These are phyloP conservation scores for Calonectria ilicicola DNA, from an alignment of 2,329 filamentous ascomycete species.

Conservation along the genomic window DNA sequence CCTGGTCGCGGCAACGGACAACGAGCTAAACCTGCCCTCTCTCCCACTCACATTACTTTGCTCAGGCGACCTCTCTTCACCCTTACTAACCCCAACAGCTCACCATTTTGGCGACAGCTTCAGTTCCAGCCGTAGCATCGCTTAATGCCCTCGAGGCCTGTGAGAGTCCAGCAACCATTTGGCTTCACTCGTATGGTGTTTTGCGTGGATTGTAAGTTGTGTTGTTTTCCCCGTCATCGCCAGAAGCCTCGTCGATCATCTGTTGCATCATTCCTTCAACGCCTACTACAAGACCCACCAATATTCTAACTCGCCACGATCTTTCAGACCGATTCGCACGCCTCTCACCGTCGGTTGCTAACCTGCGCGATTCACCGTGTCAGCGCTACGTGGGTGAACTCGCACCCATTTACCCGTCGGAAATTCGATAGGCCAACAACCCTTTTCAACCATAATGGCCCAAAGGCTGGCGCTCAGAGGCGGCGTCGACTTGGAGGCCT, in stretches of 20 bases:
- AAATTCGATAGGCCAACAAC: constrained; percentile 3
- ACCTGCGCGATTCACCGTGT: constrained; percentile 25
- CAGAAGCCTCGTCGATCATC: not conserved
- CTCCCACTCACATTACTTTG: constrained; percentile 29
- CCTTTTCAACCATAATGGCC: constrained; percentile 51
- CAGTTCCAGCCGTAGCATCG: constrained; percentile 39
- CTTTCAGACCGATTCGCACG: constrained; percentile 30
- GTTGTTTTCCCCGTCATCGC: not conserved
- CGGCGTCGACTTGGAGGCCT: constrained; percentile 69
- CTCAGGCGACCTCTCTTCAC: constrained; percentile 25
- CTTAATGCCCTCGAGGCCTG: constrained; percentile 39
- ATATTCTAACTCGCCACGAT: constrained; percentile 18
- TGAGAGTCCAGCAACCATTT: constrained; percentile 25
- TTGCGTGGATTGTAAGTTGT: constrained; percentile 43
- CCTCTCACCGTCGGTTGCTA: constrained; percentile 29
- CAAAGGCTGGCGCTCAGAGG: constrained; percentile 63
- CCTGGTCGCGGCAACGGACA: constrained; percentile 30
- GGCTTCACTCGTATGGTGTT: constrained; percentile 43
- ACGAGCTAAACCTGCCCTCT: constrained; percentile 25
- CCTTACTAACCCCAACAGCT: constrained; percentile 38
- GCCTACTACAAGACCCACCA: not conserved
- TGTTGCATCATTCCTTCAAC: not conserved
- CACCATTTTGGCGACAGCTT: constrained; percentile 21
- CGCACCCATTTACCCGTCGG: constrained; percentile 10
- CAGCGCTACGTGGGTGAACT: constrained; percentile 12